phyloP scores from a whole-genome alignment of 805 yeast species.

The Candida maltosa region DNA sequence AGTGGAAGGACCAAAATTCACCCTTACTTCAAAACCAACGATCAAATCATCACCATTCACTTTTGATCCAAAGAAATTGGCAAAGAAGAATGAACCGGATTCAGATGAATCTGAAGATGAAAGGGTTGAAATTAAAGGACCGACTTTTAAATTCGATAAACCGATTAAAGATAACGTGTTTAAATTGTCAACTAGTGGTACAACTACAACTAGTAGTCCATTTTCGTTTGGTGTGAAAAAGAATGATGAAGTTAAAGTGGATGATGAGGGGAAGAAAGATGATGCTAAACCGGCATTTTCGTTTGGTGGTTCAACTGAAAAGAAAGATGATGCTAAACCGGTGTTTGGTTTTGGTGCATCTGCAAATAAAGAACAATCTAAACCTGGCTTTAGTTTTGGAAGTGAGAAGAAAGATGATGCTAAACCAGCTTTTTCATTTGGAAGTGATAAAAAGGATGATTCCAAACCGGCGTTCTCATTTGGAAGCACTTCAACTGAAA shows the following conservation, averaged over 20 bases:
- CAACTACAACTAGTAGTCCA: slow-evolving; percentile 10
- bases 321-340: slow-evolving; percentile 5
- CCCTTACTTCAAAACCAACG: slow-evolving; percentile 23
- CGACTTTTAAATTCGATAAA: slow-evolving; percentile 51
- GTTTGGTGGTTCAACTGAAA: background rate
- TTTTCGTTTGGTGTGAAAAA: slow-evolving; percentile 19
- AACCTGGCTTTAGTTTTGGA: slow-evolving; percentile 1
- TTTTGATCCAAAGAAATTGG: slow-evolving; percentile 29
- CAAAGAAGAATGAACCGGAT: slow-evolving; percentile 17
- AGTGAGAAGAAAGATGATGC: background rate
- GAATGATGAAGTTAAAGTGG: slow-evolving; percentile 17
- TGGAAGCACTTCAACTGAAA: slow-evolving; percentile 29
- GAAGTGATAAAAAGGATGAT: slow-evolving; percentile 19
- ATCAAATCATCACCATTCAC: slow-evolving; percentile 35
- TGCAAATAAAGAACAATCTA: background rate
- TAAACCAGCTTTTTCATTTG: slow-evolving; percentile 16
- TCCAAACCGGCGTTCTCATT: slow-evolving; percentile 17
- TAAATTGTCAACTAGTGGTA: slow-evolving; percentile 10
- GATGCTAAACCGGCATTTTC: slow-evolving; percentile 17
- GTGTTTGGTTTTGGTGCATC: slow-evolving; percentile 4
- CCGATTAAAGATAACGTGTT: slow-evolving; percentile 34
- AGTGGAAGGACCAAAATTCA: slow-evolving; percentile 36
- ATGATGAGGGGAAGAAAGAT: slow-evolving; percentile 3
- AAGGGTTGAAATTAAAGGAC: slow-evolving; percentile 70
- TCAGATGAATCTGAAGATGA: slow-evolving; percentile 60